Evolutionary conservation across 441 rosid species (phyloP), one percentile per base, ranked within the genome.

Genomic region (Populus trichocarpa): DNA sequence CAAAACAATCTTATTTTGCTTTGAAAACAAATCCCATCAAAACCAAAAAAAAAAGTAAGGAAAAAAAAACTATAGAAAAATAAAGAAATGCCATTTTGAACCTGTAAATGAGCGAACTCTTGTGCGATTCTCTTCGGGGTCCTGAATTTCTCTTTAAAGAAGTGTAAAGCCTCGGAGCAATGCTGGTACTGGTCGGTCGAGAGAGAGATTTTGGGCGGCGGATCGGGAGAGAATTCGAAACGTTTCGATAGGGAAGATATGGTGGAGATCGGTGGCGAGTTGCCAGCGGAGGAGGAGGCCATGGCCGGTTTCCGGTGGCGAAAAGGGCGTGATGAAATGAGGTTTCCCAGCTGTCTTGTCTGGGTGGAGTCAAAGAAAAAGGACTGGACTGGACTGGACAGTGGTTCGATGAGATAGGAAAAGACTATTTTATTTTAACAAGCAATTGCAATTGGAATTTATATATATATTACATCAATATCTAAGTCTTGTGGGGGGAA

Each of bases 31-130:
- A 6, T 46, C 35, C 35, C 50, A 40, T 11, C 46, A 40, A 40
- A 40, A 40, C 46, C 46, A 40, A 40, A 11, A 20, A 38, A 69
- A 3, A 20, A 23, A 5, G 20, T 4, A 72, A 2, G 11, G 16
- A 40, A 6, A 36, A 40, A 30, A 25, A 38, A 40, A 4, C 53
- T 9, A 22, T 28, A 67, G 23, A 38, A 18, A 10, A 28, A 36
- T n/a, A 40, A 46, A 3, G 20, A 30, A 70, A n/a, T 7, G 69
- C 26, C 42, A 78, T 59, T 66, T 70, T 36, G 69, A 67, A 89
- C 98, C 93, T 93, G 90, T 83, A 95, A 78, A 25, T 36, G 77
- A 76, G 78, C 79, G 72, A 92, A 95, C 82, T 92, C 98, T 28
- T 80, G 85, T 68, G 70, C 14, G 79, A 95, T 87, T 11, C 70